Conservation (phyloP, 1,284 basidiomycete genomes). For the Puccinia horiana region DNA sequence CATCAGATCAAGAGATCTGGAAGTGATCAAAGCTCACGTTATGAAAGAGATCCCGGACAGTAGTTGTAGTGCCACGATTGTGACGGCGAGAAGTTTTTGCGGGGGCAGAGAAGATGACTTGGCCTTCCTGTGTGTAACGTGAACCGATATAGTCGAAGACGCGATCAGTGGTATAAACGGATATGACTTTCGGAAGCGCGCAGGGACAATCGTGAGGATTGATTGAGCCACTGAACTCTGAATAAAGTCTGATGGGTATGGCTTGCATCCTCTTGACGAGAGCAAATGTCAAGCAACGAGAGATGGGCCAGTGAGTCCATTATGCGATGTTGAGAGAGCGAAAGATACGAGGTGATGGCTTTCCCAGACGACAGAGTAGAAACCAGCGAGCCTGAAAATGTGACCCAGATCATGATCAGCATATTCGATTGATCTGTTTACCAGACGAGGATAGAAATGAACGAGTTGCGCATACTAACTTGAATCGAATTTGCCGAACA, state of each 20-base stretch:
- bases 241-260: conserved; percentile 37
- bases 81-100: conserved; percentile 26
- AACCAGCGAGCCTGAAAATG: not conserved
- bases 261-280: conserved; percentile 5
- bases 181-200: not conserved
- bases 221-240: conserved; percentile 26
- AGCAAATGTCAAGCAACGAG: conserved; percentile 32
- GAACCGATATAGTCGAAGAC: not conserved
- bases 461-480: not conserved
- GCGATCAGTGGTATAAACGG: not conserved
- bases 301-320: conserved; percentile 22
- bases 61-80: conserved; percentile 20
- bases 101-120: conserved; percentile 37
- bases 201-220: not conserved
- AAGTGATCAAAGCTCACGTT: conserved; percentile 14
- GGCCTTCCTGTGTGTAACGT: conserved; percentile 15
- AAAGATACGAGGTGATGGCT: not conserved
- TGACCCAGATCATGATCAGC: not conserved
- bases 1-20: not conserved
- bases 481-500: conserved; percentile 18
- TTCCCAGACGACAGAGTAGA: not conserved
- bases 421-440: not conserved
- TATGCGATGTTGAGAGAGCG: not conserved
- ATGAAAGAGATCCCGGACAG: conserved; percentile 37
- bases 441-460: not conserved